phyloP scores from a whole-genome alignment of 1,284 basidiomycete species.

The Garcileccinum viscosum region DNA sequence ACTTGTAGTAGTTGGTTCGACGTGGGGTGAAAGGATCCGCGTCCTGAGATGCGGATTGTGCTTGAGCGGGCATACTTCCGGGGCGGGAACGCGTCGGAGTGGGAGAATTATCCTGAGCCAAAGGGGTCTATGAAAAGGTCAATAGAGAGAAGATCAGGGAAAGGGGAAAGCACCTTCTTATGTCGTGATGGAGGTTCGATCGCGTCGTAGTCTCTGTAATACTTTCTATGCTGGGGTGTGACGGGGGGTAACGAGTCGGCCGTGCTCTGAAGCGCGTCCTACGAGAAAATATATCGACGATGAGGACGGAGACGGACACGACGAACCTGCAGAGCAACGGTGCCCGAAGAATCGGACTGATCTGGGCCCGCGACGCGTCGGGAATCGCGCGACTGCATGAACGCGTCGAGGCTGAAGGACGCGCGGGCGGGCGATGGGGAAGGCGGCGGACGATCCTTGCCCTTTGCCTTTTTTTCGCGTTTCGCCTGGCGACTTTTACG shows the following conservation, averaged over 20 bases:
- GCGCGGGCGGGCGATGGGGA: conserved; percentile 58
- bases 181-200: conserved; percentile 45
- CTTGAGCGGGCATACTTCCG: conserved; percentile 26
- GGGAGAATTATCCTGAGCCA: conserved; percentile 30
- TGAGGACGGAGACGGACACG: conserved; percentile 9
- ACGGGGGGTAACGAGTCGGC: conserved; percentile 41
- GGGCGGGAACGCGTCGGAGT: conserved; percentile 42
- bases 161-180: conserved; percentile 37
- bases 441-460: conserved; percentile 51
- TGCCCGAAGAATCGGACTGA: conserved; percentile 35
- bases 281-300: conserved; percentile 30
- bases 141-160: conserved; percentile 5
- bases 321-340: conserved; percentile 41
- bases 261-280: conserved; percentile 41
- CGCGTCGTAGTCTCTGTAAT: conserved; percentile 63
- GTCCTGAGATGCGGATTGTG: conserved; percentile 40
- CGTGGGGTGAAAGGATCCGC: conserved; percentile 47
- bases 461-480: conserved; percentile 55
- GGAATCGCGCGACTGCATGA: conserved; percentile 61
- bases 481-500: conserved; percentile 61
- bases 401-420: conserved; percentile 50
- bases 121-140: conserved; percentile 23
- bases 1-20: conserved; percentile 49
- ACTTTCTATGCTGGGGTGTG: conserved; percentile 61
- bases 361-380: conserved; percentile 45